Conservation (phyloP, 108 stramenopile genomes). For the Nannochloropsis granulata region DNA sequence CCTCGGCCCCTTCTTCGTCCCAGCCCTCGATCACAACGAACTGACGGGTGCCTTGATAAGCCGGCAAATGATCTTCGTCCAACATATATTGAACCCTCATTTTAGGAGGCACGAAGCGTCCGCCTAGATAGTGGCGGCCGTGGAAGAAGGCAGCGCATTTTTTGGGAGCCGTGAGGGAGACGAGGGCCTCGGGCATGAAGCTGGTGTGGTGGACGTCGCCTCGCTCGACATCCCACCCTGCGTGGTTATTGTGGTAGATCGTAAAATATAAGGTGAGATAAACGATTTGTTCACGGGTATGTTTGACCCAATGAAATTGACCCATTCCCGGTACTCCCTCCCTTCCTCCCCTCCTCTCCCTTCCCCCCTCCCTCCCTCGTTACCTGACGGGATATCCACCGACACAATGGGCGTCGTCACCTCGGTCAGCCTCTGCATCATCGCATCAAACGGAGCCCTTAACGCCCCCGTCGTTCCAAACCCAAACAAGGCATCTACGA, state of each 20-base stretch:
- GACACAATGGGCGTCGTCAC: constrained; percentile 45
- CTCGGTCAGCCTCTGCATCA: constrained; percentile 47
- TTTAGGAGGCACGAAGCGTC: constrained; percentile 64
- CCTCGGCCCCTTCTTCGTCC: background rate
- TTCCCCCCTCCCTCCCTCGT: too few relatives aligned
- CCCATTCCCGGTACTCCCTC: too few relatives aligned
- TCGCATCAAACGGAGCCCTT: constrained; percentile 69
- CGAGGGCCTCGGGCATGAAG: constrained; percentile 49
- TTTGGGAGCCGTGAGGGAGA: constrained; percentile 86
- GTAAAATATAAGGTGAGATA: too few relatives aligned
- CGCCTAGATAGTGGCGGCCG: constrained; percentile 80
- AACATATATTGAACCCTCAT: constrained; percentile 50
- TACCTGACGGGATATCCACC: constrained; percentile 68
- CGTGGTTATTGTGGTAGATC: too few relatives aligned
- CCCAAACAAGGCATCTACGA: constrained; percentile 95
- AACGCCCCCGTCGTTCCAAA: constrained; percentile 70
- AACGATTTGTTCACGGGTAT: too few relatives aligned
- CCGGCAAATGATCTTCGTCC: constrained; percentile 30
- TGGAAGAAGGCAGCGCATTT: constrained; percentile 42
- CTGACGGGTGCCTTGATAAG: background rate
- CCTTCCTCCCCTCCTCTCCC: background rate
- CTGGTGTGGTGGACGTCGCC: constrained; percentile 17
- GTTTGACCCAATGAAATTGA: too few relatives aligned
- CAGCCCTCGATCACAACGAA: background rate
- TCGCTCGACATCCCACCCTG: constrained; percentile 75